phyloP scores from a whole-genome alignment of 805 yeast genomes.

The Teunomyces atbi region DNA sequence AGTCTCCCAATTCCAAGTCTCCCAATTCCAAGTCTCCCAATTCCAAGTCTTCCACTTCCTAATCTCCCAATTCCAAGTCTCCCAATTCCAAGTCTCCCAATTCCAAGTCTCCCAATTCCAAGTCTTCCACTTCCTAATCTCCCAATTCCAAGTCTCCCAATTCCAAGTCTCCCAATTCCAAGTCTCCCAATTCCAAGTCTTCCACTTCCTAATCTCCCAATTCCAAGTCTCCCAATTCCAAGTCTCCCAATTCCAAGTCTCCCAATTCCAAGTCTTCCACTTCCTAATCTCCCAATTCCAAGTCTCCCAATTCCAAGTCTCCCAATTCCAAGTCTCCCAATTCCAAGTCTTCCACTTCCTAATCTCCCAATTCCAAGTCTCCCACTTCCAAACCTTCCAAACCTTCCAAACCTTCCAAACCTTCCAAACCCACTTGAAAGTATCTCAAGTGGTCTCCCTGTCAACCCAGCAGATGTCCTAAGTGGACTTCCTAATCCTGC shows the following conservation, averaged over 20 bases:
- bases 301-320: not conserved
- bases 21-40: not conserved
- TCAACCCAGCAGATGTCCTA: not conserved
- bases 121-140: not conserved
- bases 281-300: not conserved
- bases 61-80: not conserved
- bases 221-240: not conserved
- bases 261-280: not conserved
- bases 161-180: not conserved
- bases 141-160: not conserved
- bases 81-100: not conserved
- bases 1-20: not conserved
- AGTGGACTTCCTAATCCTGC: not conserved
- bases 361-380: not conserved
- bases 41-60: not conserved
- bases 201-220: not conserved
- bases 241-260: not conserved
- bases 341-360: not conserved
- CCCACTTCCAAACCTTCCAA: not conserved
- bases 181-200: not conserved
- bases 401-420: not conserved
- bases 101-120: not conserved
- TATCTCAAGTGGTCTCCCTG: not conserved
- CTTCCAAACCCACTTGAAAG: not conserved
- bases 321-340: not conserved